Percentiles rank a stretch among this genome's conserved stretches.
Evolutionary conservation across 169 alveolate species (phyloP).

Genomic region (Perkinsus olseni): DNA sequence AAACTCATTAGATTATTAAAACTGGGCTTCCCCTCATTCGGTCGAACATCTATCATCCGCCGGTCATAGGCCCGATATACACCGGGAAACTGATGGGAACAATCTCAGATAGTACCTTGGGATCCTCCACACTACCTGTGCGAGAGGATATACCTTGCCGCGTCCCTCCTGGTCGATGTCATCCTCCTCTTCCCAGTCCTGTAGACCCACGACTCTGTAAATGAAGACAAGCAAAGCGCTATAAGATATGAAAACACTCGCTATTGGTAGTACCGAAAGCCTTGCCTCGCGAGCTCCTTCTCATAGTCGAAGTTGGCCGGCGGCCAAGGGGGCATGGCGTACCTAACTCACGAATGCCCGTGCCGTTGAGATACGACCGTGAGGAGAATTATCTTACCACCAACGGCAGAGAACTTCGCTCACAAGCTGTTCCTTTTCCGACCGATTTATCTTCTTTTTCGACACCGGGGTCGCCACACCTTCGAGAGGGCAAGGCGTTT

Average conservation of each 20-base stretch:
- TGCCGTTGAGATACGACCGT: background rate
- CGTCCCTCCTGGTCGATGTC: background rate
- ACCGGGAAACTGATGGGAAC: background rate
- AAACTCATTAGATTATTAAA: background rate
- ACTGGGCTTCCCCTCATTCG: background rate
- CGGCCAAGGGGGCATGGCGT: background rate
- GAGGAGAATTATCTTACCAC: background rate
- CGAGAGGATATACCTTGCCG: background rate
- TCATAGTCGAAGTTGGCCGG: background rate
- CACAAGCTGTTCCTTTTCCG: background rate
- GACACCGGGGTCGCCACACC: background rate
- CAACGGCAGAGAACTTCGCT: background rate
- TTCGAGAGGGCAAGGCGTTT: background rate
- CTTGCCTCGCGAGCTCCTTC: background rate
- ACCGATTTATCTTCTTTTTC: background rate
- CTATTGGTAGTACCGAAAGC: background rate
- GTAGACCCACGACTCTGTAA: background rate
- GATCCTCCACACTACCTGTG: background rate
- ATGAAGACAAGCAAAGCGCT: too few relatives aligned
- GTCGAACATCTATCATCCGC: background rate
- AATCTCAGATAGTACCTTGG: too few relatives aligned
- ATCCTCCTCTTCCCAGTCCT: background rate
- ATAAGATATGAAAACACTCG: background rate
- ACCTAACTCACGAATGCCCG: background rate
- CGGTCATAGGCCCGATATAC: background rate